Percentiles rank a stretch among this genome's conserved stretches.
phyloP scores from a whole-genome alignment of 306 rosid species.

The Cucurbita maxima region DNA sequence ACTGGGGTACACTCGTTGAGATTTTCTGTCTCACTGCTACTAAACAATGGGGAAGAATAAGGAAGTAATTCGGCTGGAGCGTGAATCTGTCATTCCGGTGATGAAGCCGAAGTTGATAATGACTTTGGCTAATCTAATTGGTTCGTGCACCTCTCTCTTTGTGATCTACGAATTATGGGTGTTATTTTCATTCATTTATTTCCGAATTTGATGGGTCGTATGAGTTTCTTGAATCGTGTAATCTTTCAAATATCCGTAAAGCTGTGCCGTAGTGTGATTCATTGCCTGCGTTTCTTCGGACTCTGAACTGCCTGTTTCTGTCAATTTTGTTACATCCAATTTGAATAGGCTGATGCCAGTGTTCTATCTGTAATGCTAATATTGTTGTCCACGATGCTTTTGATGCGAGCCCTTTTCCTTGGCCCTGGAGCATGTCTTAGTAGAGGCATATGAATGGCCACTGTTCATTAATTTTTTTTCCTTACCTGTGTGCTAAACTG shows the following conservation, averaged over 20 bases:
- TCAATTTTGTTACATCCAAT: neutral
- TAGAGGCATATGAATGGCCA: neutral
- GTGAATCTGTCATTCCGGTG: slow-evolving; percentile 80
- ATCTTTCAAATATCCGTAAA: neutral
- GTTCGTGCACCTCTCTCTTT: slow-evolving; percentile 15
- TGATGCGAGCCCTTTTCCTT: neutral
- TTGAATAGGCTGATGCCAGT: neutral
- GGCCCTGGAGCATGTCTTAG: neutral
- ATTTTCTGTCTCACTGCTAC: neutral
- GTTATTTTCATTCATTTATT: neutral
- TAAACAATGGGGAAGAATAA: slow-evolving; percentile 19
- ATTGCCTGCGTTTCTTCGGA: neutral
- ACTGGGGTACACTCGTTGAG: neutral
- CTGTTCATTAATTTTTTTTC: neutral
- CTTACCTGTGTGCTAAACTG: neutral
- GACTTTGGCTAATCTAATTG: slow-evolving; percentile 77
- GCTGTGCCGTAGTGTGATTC: neutral
- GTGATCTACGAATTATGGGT: neutral
- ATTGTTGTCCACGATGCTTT: neutral
- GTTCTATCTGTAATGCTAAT: neutral
- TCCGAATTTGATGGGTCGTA: neutral
- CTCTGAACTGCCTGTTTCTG: neutral
- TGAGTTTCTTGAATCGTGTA: neutral
- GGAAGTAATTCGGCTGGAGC: slow-evolving; percentile 68
- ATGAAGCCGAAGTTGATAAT: slow-evolving; percentile 68